phyloP scores from a whole-genome alignment of 805 yeast species.

The Candida caryicola region DNA sequence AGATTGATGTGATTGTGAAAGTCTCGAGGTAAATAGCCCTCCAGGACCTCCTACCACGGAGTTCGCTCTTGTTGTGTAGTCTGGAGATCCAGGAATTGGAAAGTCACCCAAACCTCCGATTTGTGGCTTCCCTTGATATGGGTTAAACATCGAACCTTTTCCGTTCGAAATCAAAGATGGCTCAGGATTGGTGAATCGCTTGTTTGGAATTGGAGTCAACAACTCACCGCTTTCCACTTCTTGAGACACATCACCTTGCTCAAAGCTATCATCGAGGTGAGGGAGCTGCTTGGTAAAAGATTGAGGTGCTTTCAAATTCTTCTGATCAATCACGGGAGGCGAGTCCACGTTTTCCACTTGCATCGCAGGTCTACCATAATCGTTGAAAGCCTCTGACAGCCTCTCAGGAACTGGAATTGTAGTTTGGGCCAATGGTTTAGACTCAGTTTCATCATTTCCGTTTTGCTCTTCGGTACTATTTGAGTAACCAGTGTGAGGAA shows the following conservation, averaged over 20 bases:
- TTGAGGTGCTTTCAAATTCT: no score
- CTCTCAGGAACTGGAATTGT: no score
- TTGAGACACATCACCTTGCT: constrained; percentile 12
- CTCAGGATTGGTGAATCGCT: neutral
- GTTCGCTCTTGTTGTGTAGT: constrained; percentile 42
- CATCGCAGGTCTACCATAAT: no score
- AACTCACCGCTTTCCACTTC: constrained; percentile 7
- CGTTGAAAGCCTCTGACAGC: no score
- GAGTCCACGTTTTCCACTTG: no score
- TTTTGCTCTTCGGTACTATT: no score
- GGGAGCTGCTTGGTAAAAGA: constrained; percentile 4
- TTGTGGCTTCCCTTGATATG: constrained; percentile 19
- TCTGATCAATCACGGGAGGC: no score
- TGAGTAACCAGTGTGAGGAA: no score
- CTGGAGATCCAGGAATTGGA: constrained; percentile 47
- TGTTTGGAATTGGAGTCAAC: constrained; percentile 11
- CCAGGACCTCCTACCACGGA: constrained; percentile 37
- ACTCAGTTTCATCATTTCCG: no score
- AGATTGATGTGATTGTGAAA: constrained; percentile 44
- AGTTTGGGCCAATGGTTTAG: no score
- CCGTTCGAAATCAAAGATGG: constrained; percentile 6
- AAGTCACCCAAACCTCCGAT: constrained; percentile 35
- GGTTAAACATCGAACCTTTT: constrained; percentile 22
- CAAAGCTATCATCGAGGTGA: constrained; percentile 35
- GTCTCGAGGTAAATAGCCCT: constrained; percentile 37